Base-by-base conservation (phyloP, 2,329 filamentous ascomycete genomes). In the Talaromyces sp. region DNA sequence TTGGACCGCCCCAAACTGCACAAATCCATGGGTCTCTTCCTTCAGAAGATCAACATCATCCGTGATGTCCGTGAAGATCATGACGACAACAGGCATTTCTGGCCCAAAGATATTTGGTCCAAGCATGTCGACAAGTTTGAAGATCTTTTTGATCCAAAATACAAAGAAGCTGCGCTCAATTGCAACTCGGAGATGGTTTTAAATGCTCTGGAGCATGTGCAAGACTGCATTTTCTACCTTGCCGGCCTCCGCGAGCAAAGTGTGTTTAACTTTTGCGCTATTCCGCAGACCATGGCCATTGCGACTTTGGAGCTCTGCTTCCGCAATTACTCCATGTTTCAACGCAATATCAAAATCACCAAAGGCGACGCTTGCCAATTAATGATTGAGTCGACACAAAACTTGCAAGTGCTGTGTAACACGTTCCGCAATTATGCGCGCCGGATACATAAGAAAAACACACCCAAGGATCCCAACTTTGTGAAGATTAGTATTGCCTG, bases 41-140 rank as follows among this genome's bases (percentile, higher is more conserved):
- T 99, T 63, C 95, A 99, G 73, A 96, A 99, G 82, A 96, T 92
- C 66, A 99, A 99, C 82, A 97, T 99, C 74, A 97, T 98, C 72
- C 91, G 95, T 72, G 95, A 99, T 74, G 85, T 98, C 65, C 86
- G 88, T 68, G 95, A 99, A 75, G 95, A 99, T 72, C 88, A 88
- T 68, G 84, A 90, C 62, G 95, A 98, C 75, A 87, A 89, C 68
- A 86, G 95, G 64, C 87, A 90, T 61, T 99, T 96, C 83, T 99
- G 91, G 86, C 95, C 95, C 56, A 90, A 89, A 75, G 92, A 96
- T 78, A 91, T 99, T 71, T 99, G 95, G 95, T 91, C 89, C 72
- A 96, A 96, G 82, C 87, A 99, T 72, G 93, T 97, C 57, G 85
- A 90, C 68, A 86, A 89, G 41, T 98, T 93, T 75, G 90, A 93